Base-by-base conservation (phyloP, 495 filamentous ascomycete genomes). In the Xylaria castorea region DNA sequence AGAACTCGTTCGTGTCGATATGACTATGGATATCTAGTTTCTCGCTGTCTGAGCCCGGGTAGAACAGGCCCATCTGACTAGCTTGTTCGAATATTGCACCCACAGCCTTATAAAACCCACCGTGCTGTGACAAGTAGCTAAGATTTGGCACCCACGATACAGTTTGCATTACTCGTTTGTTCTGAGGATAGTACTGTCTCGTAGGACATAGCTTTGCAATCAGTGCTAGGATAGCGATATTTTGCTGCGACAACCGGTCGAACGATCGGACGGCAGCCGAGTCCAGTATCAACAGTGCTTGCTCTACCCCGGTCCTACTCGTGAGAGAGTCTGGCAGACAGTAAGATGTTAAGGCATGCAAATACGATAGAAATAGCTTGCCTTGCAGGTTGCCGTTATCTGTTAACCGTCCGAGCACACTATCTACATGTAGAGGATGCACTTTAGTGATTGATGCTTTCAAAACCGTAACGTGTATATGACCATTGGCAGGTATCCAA, bases 291-390 rank as follows among this genome's bases (percentile, higher is more conserved):
- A 73, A 68, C 1, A 93, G 75, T 0, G 87, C 84, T 73, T 91
- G 82, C 70, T 93, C 91, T 0, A 89, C 92, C 0, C 92, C 92
- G 3, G 89, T 92, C 34, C 79, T 82, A 0, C 74, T 69, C 0
- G 88, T 91, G 0, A 93, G 76, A 0, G 83, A 81, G 73, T 94
- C 92, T 0, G 87, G 84, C 1, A 92, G 71, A 57, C 83, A 87
- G 64, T 82, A 85, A 2, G 89, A 87, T 0, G 91, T 93, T 0
- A 90, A n/a, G 0, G 89, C 90, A 73, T 93, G 89, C 1, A 92
- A 81, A 66, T 88, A 89, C 48, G 81, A 84, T 12, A 88, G 74
- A 64, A 82, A 84, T 0, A 92, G 77, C 73, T 84, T 88, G 80
- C 86, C 88, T 20, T 85, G 81, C 2, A 91, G 64, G 30, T 82